These are phyloP conservation scores for Aspergillus costaricaensis DNA, from an alignment of 2,329 filamentous ascomycete genomes.

Conservation along the genomic window DNA sequence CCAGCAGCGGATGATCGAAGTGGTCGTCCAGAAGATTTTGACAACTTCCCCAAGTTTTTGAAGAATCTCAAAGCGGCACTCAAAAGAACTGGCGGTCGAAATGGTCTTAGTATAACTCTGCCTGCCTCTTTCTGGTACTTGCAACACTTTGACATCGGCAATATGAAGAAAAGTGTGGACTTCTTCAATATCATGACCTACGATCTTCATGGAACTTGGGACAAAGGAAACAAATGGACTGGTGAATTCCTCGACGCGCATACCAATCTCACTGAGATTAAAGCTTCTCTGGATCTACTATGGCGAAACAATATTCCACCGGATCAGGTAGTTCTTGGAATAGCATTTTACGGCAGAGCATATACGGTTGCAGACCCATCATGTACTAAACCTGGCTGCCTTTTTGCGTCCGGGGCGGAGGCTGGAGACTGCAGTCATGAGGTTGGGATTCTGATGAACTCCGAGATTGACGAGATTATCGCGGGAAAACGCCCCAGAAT, in stretches of 20 bases:
- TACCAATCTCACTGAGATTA: conserved; percentile 38
- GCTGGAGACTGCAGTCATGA: conserved; percentile 33
- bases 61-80: conserved; percentile 18
- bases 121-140: conserved; percentile 37
- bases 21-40: conserved; percentile 40
- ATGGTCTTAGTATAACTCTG: conserved; percentile 23
- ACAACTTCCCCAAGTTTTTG: conserved; percentile 33
- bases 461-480: conserved; percentile 38
- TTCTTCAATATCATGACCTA: conserved; percentile 37
- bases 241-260: conserved; percentile 29
- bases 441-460: conserved; percentile 31
- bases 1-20: conserved; percentile 39
- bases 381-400: conserved; percentile 33
- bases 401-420: conserved; percentile 28
- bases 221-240: conserved; percentile 17
- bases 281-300: conserved; percentile 27
- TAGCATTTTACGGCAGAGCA: conserved; percentile 30
- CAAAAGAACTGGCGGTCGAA: conserved; percentile 14
- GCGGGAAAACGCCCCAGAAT: conserved; percentile 11
- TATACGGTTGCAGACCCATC: conserved; percentile 20
- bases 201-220: conserved; percentile 33
- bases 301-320: conserved; percentile 32
- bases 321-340: conserved; percentile 30
- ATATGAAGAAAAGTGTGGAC: conserved; percentile 18
- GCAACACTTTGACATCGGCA: conserved; percentile 27